A percentile compares a stretch with the other conserved stretches of the same genome.
Evolutionary conservation across 2,329 filamentous ascomycete genomes (phyloP).

Genomic region (Arachnopeziza araneosa): DNA sequence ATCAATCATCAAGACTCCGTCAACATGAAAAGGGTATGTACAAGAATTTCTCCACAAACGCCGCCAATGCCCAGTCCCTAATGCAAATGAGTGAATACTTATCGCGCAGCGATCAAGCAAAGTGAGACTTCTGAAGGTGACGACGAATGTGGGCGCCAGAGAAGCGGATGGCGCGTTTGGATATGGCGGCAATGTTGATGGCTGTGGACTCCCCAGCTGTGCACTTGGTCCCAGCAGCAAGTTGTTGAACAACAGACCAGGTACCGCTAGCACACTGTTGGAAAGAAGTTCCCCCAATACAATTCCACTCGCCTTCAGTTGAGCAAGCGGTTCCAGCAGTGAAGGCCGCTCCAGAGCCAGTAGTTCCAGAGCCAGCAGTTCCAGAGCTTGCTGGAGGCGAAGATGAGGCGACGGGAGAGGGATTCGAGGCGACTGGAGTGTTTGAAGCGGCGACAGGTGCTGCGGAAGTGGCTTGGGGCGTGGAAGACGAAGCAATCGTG

Average conservation of each 20-base stretch:
- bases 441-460: constrained; percentile 3
- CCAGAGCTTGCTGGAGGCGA: constrained; percentile 20
- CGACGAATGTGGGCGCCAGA: constrained; percentile 24
- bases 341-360: constrained; percentile 15
- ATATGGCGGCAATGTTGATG: constrained; percentile 34
- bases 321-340: constrained; percentile 42
- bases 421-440: constrained; percentile 17
- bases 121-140: constrained; percentile 14
- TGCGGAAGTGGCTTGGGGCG: constrained; percentile 10
- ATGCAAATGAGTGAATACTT: constrained; percentile 12
- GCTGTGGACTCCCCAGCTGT: constrained; percentile 35
- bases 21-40: constrained; percentile 15
- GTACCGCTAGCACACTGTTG: constrained; percentile 49
- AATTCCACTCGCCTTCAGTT: constrained; percentile 49
- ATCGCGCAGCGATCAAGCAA: constrained; percentile 21
- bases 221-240: constrained; percentile 45
- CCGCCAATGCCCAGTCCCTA: constrained; percentile 6
- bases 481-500: constrained; percentile 24
- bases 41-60: constrained; percentile 17
- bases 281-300: constrained; percentile 44
- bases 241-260: constrained; percentile 40
- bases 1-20: not conserved
- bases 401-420: constrained; percentile 21
- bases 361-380: constrained; percentile 17
- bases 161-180: constrained; percentile 24